phyloP scores from a whole-genome alignment of 306 rosid species.

The Trifolium dubium region DNA sequence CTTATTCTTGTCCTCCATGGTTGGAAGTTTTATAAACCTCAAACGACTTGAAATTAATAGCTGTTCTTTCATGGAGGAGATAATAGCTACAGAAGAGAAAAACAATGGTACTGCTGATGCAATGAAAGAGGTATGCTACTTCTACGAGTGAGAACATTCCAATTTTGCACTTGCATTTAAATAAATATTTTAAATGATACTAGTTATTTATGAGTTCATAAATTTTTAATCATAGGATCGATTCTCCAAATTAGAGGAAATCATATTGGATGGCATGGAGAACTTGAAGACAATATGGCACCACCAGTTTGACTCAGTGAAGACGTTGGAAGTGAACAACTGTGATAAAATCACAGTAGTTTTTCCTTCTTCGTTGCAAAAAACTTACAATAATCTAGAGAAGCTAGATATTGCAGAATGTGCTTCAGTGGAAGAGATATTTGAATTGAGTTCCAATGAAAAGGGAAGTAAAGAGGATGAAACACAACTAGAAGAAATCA shows the following conservation, averaged over 20 bases:
- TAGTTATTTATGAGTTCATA: background rate
- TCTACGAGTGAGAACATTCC: background rate
- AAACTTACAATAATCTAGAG: background rate
- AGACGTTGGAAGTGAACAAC: background rate
- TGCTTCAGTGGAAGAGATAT: background rate
- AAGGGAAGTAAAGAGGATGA: background rate
- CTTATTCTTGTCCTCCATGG: background rate
- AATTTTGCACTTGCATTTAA: background rate
- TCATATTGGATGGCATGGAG: constrained; percentile 1
- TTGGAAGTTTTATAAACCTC: background rate
- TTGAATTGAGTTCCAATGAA: background rate
- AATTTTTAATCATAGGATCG: background rate
- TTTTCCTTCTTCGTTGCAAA: background rate
- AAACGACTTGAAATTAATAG: constrained; percentile 15
- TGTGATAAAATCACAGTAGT: background rate
- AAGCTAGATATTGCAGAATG: background rate
- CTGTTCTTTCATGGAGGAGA: background rate
- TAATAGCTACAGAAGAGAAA: background rate
- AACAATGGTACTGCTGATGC: background rate
- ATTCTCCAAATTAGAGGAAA: background rate
- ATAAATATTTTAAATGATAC: background rate
- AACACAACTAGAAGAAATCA: background rate
- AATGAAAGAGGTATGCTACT: background rate
- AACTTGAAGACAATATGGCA: constrained; percentile 19
- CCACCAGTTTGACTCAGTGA: background rate